These are phyloP conservation scores for Arthrinium phaeospermum DNA, from an alignment of 2,329 filamentous ascomycete genomes.

Conservation along the genomic window DNA sequence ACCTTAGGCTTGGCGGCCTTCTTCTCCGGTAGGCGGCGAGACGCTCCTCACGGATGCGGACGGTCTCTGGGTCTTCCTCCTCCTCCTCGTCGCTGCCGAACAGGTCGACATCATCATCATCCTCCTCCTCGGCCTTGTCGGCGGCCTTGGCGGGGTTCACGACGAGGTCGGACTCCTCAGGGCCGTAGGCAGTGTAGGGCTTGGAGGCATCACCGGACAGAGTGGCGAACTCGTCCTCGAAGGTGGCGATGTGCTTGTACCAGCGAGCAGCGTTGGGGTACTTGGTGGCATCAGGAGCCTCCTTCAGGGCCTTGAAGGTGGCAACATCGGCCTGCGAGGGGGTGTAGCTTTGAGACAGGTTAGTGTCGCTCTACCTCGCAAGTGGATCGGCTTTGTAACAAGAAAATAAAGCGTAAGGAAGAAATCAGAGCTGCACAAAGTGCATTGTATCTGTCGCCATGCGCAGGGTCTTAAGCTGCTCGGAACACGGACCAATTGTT, in stretches of 20 bases:
- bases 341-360: constrained; percentile 48
- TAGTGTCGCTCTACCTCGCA: constrained; percentile 13
- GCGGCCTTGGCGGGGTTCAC: constrained; percentile 87
- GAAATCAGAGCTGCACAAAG: constrained; percentile 44
- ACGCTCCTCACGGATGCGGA: constrained; percentile 82
- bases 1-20: constrained; percentile 93
- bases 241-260: constrained; percentile 98
- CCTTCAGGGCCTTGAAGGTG: constrained; percentile 86
- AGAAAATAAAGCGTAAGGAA: neutral
- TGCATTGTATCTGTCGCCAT: constrained; percentile 44
- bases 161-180: constrained; percentile 77
- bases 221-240: constrained; percentile 88
- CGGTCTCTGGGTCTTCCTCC: constrained; percentile 89
- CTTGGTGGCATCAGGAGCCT: constrained; percentile 79
- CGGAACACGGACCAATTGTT: constrained; percentile 82
- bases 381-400: neutral
- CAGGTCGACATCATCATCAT: constrained; percentile 83
- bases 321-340: constrained; percentile 96
- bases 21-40: constrained; percentile 96
- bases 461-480: constrained; percentile 78
- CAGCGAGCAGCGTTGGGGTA: constrained; percentile 94
- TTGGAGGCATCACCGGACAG: constrained; percentile 91
- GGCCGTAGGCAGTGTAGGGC: constrained; percentile 88
- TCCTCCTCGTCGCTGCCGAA: constrained; percentile 80
- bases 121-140: constrained; percentile 68